Percentiles rank a stretch among this genome's conserved stretches.
phyloP scores from a whole-genome alignment of 352 stramenopile species.

The Vaucheria bursata region DNA sequence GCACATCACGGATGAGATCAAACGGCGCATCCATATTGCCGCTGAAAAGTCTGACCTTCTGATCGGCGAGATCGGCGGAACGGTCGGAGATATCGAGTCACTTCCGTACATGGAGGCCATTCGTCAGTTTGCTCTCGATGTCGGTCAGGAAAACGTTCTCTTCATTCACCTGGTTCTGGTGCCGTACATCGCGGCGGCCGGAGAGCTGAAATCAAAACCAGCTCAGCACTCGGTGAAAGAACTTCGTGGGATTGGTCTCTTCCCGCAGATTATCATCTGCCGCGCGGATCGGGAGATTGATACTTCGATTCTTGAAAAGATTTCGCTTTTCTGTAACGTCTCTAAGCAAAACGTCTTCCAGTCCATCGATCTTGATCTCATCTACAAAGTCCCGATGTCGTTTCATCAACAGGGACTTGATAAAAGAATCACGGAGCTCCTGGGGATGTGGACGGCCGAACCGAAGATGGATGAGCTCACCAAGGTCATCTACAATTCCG shows the following conservation, averaged over 20 bases:
- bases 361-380: constrained; percentile 89
- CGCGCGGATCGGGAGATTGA: constrained; percentile 70
- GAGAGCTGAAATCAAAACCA: constrained; percentile 91
- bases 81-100: constrained; percentile 99
- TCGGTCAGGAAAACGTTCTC: constrained; percentile 84
- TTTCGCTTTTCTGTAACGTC: constrained; percentile 89
- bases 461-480: neutral
- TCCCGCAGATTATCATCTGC: constrained; percentile 87
- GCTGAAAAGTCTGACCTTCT: constrained; percentile 87
- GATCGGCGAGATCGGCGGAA: constrained; percentile 94
- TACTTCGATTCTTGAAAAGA: constrained; percentile 70
- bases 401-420: constrained; percentile 46
- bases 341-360: constrained; percentile 79
- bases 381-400: constrained; percentile 88
- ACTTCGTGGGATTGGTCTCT: constrained; percentile 53
- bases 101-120: constrained; percentile 98
- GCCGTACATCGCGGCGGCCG: constrained; percentile 60
- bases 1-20: constrained; percentile 73
- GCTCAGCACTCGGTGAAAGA: constrained; percentile 87
- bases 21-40: constrained; percentile 93
- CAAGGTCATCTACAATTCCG: neutral
- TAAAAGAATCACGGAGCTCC: neutral
- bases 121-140: constrained; percentile 87
- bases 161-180: constrained; percentile 88
- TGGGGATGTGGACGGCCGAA: neutral